Conservation (phyloP, 2,329 filamentous ascomycete genomes). For the Leptosphaerulina australis region DNA sequence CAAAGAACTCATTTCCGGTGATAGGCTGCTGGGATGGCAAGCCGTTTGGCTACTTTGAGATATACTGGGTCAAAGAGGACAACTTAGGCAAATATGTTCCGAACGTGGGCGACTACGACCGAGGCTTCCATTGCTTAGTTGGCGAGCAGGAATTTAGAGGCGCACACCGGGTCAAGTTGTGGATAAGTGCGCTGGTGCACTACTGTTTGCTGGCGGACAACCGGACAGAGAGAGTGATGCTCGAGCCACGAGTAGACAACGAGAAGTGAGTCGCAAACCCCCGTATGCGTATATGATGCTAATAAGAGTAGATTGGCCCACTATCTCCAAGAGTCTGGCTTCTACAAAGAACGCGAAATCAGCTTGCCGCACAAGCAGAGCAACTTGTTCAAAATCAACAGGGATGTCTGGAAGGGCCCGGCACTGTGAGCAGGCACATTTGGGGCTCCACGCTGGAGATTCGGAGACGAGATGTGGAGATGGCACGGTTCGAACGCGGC, state of each 20-base stretch:
- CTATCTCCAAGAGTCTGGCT: constrained; percentile 76
- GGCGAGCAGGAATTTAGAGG: constrained; percentile 93
- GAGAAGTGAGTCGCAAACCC: constrained; percentile 67
- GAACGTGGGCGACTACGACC: constrained; percentile 77
- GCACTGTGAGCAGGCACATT: constrained; percentile 27
- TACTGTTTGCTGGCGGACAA: constrained; percentile 79
- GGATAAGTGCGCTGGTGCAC: constrained; percentile 87
- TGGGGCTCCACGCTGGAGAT: constrained; percentile 13
- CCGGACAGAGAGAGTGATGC: constrained; percentile 78
- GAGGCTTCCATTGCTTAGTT: constrained; percentile 85
- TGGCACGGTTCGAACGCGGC: constrained; percentile 8
- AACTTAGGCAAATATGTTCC: constrained; percentile 71
- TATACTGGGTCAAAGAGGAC: constrained; percentile 99
- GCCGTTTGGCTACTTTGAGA: constrained; percentile 95
- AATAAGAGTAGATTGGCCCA: constrained; percentile 63
- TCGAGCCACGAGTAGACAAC: constrained; percentile 94
- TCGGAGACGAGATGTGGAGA: constrained; percentile 11
- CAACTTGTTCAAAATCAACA: constrained; percentile 78
- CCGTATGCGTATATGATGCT: constrained; percentile 2
- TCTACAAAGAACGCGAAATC: constrained; percentile 85
- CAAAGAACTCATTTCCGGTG: constrained; percentile 81
- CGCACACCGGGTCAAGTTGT: constrained; percentile 73
- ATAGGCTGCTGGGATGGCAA: constrained; percentile 94
- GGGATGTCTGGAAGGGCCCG: constrained; percentile 71
- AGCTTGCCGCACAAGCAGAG: constrained; percentile 91